Percentiles rank a stretch among this genome's conserved stretches.
These are phyloP conservation scores for Hawksworthiomyces lignivorus DNA, from an alignment of 2,329 filamentous ascomycete genomes.

Conservation along the genomic window DNA sequence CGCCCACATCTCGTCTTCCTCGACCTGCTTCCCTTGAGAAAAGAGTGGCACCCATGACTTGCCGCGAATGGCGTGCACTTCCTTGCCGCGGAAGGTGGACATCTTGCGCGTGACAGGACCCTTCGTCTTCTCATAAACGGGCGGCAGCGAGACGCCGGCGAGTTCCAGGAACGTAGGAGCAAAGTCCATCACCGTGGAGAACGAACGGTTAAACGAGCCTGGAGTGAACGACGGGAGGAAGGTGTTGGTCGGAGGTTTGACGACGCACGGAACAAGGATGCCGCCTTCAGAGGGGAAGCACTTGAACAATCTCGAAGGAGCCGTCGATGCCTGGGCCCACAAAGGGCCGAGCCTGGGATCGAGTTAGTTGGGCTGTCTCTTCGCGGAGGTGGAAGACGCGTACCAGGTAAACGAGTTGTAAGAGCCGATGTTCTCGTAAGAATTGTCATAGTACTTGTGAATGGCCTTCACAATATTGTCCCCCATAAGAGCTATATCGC, in stretches of 20 bases:
- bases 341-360: conserved; percentile 32
- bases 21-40: neutral
- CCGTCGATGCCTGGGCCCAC: conserved; percentile 35
- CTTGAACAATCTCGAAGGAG: conserved; percentile 21
- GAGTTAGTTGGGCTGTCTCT: neutral
- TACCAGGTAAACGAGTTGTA: conserved; percentile 50
- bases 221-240: conserved; percentile 1
- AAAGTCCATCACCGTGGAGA: conserved; percentile 45
- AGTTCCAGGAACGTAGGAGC: conserved; percentile 40
- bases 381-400: conserved; percentile 8
- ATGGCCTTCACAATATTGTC: conserved; percentile 23
- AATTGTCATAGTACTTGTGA: conserved; percentile 49
- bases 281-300: conserved; percentile 39
- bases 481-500: conserved; percentile 21
- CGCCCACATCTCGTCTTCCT: conserved; percentile 15
- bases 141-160: conserved; percentile 41
- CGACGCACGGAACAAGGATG: conserved; percentile 39
- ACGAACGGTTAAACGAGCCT: conserved; percentile 21
- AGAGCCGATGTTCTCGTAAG: conserved; percentile 45
- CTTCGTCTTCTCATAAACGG: conserved; percentile 27
- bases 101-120: neutral
- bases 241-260: conserved; percentile 19
- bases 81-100: conserved; percentile 34
- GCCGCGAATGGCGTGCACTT: conserved; percentile 19
- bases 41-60: conserved; percentile 5